These are phyloP conservation scores for Talaromyces pinophilus DNA, from an alignment of 2,329 filamentous ascomycete species.

Conservation along the genomic window DNA sequence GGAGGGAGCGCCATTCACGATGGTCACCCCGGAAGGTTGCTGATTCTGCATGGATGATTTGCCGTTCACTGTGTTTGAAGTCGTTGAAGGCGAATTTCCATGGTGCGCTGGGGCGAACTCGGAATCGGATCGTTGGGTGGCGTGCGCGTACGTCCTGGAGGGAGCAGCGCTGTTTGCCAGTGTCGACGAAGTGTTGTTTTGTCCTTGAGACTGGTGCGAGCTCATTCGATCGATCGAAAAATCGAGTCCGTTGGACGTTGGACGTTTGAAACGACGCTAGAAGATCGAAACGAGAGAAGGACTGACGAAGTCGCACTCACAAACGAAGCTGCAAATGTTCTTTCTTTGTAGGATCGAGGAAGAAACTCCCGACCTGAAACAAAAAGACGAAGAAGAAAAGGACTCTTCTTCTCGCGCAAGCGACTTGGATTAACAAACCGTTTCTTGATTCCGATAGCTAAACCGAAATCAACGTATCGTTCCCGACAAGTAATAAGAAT, in stretches of 20 bases:
- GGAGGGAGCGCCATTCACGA: constrained; percentile 65
- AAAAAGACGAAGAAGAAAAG: not conserved
- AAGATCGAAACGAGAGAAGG: constrained; percentile 10
- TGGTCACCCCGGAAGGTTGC: constrained; percentile 53
- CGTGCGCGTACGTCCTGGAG: constrained; percentile 62
- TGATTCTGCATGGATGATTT: constrained; percentile 58
- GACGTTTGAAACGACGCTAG: constrained; percentile 28
- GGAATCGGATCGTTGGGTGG: constrained; percentile 60
- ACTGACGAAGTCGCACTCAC: not conserved
- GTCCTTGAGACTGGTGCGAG: constrained; percentile 57
- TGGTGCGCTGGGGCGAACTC: constrained; percentile 54
- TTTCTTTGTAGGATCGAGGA: not conserved
- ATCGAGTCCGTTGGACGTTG: constrained; percentile 37
- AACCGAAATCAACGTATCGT: constrained; percentile 8
- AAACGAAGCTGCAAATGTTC: not conserved
- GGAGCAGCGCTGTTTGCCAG: constrained; percentile 50
- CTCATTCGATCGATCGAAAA: constrained; percentile 51
- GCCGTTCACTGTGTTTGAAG: constrained; percentile 74
- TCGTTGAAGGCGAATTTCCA: constrained; percentile 65
- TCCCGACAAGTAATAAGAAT: not conserved
- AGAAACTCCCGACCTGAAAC: constrained; percentile 10
- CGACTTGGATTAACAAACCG: not conserved
- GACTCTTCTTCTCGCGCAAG: not conserved
- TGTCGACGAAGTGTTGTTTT: constrained; percentile 40
- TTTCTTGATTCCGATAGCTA: constrained; percentile 9